These are phyloP conservation scores for Chalaropsis ovoidea DNA, from an alignment of 2,329 filamentous ascomycete genomes.

Conservation along the genomic window DNA sequence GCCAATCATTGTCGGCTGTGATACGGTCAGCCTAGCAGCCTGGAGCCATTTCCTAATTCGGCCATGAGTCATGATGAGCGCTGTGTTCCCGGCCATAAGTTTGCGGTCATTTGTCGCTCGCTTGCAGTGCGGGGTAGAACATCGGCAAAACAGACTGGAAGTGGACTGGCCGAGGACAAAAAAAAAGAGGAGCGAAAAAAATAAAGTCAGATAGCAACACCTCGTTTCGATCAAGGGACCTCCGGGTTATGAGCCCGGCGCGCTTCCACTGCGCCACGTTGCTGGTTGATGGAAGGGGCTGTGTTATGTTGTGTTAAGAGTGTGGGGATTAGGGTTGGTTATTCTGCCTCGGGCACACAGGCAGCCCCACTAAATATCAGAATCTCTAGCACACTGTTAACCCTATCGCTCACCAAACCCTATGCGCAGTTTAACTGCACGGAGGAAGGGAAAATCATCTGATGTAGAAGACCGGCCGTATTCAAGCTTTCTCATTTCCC, in stretches of 20 bases:
- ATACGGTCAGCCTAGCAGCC: neutral
- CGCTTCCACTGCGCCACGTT: slow-evolving; percentile 26
- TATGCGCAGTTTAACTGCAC: no score
- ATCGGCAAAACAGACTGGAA: neutral
- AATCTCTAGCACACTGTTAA: no score
- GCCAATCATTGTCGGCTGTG: neutral
- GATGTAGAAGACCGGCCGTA: no score
- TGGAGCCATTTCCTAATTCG: slow-evolving; percentile 2
- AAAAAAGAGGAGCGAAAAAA: neutral
- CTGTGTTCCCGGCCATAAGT: neutral
- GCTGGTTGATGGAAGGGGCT: neutral
- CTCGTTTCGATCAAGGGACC: slow-evolving; percentile 26
- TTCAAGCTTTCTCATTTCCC: neutral
- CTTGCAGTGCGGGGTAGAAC: neutral
- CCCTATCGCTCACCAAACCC: no score
- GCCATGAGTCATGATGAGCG: slow-evolving; percentile 19
- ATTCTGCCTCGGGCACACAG: no score
- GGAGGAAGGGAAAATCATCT: no score
- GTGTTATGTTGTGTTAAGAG: neutral
- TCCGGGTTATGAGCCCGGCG: slow-evolving; percentile 26
- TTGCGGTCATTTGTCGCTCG: no score
- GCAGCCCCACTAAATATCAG: no score
- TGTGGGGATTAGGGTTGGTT: neutral
- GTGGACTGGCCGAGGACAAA: neutral
- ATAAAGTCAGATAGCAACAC: slow-evolving; percentile 21